Evolutionary conservation across 1,139 yeast genomes (phyloP).

Genomic region (Kodamaea ohmeri): DNA sequence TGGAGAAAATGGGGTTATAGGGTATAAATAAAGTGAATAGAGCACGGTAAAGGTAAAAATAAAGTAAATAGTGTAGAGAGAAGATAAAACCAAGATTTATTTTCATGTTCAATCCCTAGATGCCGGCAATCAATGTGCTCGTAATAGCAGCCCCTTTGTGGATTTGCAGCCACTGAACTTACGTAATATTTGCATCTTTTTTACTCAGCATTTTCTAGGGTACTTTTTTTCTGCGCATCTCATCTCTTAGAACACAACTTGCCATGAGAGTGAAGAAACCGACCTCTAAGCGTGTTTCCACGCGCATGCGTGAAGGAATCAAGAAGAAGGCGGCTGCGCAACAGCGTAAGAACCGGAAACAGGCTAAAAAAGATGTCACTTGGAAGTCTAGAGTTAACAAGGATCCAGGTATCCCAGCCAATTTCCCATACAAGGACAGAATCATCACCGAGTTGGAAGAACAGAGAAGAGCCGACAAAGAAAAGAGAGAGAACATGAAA

Average conservation of each 20-base stretch:
- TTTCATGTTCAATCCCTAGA: not conserved
- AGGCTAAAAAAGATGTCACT: constrained; percentile 82
- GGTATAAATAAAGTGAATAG: not conserved
- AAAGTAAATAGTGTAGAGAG: not conserved
- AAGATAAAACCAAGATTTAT: not conserved
- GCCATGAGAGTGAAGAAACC: constrained; percentile 59
- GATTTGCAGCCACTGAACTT: not conserved
- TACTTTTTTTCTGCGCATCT: constrained; percentile 8
- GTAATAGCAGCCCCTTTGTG: not conserved
- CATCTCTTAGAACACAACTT: constrained; percentile 2
- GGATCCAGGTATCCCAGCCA: constrained; percentile 93
- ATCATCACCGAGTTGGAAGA: constrained; percentile 80
- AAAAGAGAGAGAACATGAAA: constrained; percentile 53
- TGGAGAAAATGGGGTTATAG: constrained; percentile 4
- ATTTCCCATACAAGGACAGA: constrained; percentile 89
- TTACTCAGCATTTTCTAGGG: not conserved
- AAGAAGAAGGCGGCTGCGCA: constrained; percentile 95
- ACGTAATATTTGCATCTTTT: not conserved
- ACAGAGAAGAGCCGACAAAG: constrained; percentile 58
- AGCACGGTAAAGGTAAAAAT: not conserved
- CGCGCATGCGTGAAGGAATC: constrained; percentile 94
- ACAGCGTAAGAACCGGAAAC: constrained; percentile 77
- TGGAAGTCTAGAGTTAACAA: constrained; percentile 85
- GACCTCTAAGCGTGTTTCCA: constrained; percentile 79
- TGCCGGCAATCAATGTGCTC: not conserved